A percentile compares a stretch with the other conserved stretches of the same genome.
Evolutionary conservation across 2,329 filamentous ascomycete genomes (phyloP).

Genomic region (Chrysosporium queenslandicum): DNA sequence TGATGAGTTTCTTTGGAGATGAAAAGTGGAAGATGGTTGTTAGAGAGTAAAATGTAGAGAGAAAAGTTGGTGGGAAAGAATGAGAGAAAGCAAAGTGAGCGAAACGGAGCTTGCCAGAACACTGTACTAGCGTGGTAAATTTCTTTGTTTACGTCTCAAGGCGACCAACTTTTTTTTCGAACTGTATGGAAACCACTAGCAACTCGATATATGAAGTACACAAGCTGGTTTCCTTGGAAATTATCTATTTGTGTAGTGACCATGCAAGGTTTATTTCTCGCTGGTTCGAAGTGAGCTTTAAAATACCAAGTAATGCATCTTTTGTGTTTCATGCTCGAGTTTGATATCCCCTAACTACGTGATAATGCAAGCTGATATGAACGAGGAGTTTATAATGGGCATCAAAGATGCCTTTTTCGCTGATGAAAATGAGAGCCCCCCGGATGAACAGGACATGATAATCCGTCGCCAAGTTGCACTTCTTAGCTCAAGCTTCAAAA

Average conservation of each 20-base stretch:
- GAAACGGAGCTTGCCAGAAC: slow-evolving; percentile 1
- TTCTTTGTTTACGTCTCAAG: slow-evolving; percentile 8
- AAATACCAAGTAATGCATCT: too few relatives aligned
- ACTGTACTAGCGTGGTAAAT: slow-evolving; percentile 5
- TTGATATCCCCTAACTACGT: too few relatives aligned
- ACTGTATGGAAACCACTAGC: too few relatives aligned
- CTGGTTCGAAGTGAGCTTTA: too few relatives aligned
- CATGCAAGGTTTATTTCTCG: too few relatives aligned
- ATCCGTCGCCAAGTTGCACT: background rate
- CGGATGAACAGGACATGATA: background rate
- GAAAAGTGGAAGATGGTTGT: background rate
- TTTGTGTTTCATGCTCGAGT: too few relatives aligned
- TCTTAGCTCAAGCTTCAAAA: background rate
- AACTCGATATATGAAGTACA: too few relatives aligned
- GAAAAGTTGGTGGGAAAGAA: background rate
- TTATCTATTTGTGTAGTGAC: too few relatives aligned
- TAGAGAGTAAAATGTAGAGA: background rate
- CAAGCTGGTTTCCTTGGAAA: too few relatives aligned
- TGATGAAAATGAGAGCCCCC: background rate
- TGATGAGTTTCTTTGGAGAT: background rate
- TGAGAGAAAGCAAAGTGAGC: background rate
- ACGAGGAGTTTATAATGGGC: background rate
- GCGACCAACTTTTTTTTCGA: background rate
- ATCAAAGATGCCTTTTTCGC: background rate
- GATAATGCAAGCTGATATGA: background rate